phyloP scores from a whole-genome alignment of 257 asterid species.

The Solanum tacnaense region DNA sequence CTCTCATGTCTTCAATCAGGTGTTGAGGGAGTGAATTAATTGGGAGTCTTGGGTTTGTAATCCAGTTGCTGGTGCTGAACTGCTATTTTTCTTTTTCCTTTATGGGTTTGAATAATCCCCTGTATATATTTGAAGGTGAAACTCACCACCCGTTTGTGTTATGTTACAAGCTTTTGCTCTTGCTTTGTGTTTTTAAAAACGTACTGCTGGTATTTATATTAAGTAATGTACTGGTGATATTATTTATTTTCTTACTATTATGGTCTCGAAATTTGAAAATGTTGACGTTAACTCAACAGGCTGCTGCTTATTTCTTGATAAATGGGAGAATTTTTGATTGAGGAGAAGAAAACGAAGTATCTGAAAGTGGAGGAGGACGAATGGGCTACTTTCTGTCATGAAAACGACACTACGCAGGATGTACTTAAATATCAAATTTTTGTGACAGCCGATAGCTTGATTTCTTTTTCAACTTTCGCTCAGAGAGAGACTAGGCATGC shows the following conservation, averaged over 20 bases:
- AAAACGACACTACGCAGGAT: background rate
- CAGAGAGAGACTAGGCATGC: background rate
- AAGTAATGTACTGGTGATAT: background rate
- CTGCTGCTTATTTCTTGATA: background rate
- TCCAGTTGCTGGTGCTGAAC: conserved; percentile 10
- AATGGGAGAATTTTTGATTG: background rate
- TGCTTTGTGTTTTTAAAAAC: background rate
- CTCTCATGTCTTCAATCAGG: conserved; percentile 44
- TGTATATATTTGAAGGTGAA: conserved; percentile 31
- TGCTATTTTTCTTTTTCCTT: background rate
- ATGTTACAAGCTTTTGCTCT: conserved; percentile 7
- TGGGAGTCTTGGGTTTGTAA: background rate
- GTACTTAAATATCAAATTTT: background rate
- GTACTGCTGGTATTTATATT: background rate
- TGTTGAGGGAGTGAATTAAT: conserved; percentile 45
- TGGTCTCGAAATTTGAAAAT: background rate
- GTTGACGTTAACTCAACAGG: background rate
- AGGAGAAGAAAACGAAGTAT: background rate
- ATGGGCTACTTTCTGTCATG: background rate
- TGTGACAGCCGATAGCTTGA: background rate
- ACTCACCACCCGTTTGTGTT: conserved; percentile 9
- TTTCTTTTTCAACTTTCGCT: background rate
- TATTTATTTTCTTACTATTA: background rate
- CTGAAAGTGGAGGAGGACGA: background rate
- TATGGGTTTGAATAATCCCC: conserved; percentile 35